phyloP scores from a whole-genome alignment of 306 rosid genomes.

The Albizia julibrissin region DNA sequence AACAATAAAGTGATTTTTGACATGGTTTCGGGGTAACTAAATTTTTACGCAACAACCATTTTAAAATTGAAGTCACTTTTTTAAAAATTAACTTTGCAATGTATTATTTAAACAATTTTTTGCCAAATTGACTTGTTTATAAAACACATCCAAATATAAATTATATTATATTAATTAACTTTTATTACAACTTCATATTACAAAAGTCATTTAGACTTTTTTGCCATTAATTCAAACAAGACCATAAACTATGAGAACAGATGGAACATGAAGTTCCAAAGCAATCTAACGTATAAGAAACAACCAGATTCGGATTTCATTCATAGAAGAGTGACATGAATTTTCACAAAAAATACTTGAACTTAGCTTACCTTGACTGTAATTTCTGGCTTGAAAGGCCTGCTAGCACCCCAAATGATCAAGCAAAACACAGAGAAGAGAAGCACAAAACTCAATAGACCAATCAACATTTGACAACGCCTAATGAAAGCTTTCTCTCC shows the following conservation, averaged over 20 bases:
- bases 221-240: too few relatives aligned
- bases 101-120: too few relatives aligned
- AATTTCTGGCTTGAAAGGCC: constrained; percentile 72
- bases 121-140: too few relatives aligned
- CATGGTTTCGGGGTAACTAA: too few relatives aligned
- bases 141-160: too few relatives aligned
- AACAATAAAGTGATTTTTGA: too few relatives aligned
- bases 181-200: too few relatives aligned
- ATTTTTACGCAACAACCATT: too few relatives aligned
- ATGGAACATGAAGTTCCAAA: neutral
- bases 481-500: constrained; percentile 65
- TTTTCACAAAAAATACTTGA: neutral
- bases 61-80: too few relatives aligned
- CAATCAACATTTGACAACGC: constrained; percentile 64
- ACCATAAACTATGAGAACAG: neutral
- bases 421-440: constrained; percentile 80
- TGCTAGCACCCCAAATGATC: constrained; percentile 93
- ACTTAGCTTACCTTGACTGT: constrained; percentile 57
- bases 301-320: neutral
- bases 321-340: neutral
- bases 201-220: too few relatives aligned
- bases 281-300: neutral
- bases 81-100: too few relatives aligned
- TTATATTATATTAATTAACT: too few relatives aligned
- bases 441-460: constrained; percentile 58